These are phyloP conservation scores for Teunomyces tritomae DNA, from an alignment of 805 yeast species.

Conservation along the genomic window DNA sequence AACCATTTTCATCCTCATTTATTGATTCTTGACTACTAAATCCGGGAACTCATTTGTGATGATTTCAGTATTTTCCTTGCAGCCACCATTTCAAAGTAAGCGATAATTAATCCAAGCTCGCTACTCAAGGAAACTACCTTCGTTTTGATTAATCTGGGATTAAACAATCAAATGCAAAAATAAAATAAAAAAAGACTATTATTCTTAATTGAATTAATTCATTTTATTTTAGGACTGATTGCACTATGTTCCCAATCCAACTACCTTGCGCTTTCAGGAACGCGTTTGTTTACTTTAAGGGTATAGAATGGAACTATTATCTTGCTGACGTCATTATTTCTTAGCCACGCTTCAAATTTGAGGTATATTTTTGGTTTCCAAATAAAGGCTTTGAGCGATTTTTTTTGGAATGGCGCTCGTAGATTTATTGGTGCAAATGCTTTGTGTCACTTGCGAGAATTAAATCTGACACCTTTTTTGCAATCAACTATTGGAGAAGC, in stretches of 20 bases:
- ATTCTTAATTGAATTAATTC: not conserved
- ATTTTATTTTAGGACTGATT: not conserved
- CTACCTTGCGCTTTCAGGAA: too few relatives aligned
- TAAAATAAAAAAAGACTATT: too few relatives aligned
- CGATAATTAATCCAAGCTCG: too few relatives aligned
- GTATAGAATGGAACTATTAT: not conserved
- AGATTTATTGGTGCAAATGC: constrained; percentile 1
- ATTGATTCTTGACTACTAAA: too few relatives aligned
- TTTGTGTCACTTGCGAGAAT: constrained; percentile 4
- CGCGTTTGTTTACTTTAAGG: not conserved
- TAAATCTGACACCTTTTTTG: not conserved
- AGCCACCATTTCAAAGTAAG: too few relatives aligned
- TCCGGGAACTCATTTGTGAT: too few relatives aligned
- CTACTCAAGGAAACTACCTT: not conserved
- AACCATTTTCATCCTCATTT: too few relatives aligned
- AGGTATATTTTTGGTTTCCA: not conserved
- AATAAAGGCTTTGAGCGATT: not conserved
- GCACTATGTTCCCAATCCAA: too few relatives aligned
- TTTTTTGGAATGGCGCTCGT: not conserved
- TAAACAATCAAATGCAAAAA: not conserved
- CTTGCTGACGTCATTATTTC: not conserved
- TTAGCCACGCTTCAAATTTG: not conserved
- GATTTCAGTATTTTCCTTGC: too few relatives aligned
- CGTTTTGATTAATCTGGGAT: not conserved
- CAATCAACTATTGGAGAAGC: constrained; percentile 1